Base-by-base conservation (phyloP, 2,329 filamentous ascomycete species). In the Clarireedia monteithiana region DNA sequence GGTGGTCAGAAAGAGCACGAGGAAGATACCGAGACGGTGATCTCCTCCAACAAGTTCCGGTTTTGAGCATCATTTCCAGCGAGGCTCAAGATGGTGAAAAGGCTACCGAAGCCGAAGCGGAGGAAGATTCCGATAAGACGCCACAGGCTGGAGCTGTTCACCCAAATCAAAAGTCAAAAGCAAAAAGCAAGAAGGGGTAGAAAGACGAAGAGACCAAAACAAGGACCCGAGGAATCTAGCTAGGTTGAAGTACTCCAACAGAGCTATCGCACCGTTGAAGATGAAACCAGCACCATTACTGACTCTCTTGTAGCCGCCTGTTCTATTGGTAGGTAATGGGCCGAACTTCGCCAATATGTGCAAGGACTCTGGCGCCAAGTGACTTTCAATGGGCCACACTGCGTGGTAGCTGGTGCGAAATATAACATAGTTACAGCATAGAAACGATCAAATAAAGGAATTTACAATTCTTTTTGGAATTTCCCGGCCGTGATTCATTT, bases 281-380 rank as follows among this genome's bases (percentile, higher is more conserved):
- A 48, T 15, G 45, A 48, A 45, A 45, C 1, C 23, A 20, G 40
- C 4, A 45, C 38, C 14, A 5, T 23, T 3, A 73, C 72, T 0
- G 72, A 76, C 12, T 77, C 75, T 61, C 56, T 75, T 24, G 70
- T 78, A 58, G 75, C 76, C 17, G 69, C 71, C 3, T 74, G 73
- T 55, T 67, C 68, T 0, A 59, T 76, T 5, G 56, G 70, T 3
- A 50, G 56, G 6, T 69, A 78, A 54, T 74, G 71, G 70, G 58
- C 62, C 0, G 62, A 68, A 0, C 67, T 78, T 26, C 70, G 77
- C n/a, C 24, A 50, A n/a, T 69, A 70, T 44, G 48, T 74, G 1
- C 75, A 77, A 54, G 59, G 57, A 0, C 9, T 72, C 2, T 80
- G 76, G 77, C 64, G 60, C 1, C 66, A 77, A 9, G 74, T 77